phyloP scores from a whole-genome alignment of 108 stramenopile genomes.

The Aureococcus anophagefferens region DNA sequence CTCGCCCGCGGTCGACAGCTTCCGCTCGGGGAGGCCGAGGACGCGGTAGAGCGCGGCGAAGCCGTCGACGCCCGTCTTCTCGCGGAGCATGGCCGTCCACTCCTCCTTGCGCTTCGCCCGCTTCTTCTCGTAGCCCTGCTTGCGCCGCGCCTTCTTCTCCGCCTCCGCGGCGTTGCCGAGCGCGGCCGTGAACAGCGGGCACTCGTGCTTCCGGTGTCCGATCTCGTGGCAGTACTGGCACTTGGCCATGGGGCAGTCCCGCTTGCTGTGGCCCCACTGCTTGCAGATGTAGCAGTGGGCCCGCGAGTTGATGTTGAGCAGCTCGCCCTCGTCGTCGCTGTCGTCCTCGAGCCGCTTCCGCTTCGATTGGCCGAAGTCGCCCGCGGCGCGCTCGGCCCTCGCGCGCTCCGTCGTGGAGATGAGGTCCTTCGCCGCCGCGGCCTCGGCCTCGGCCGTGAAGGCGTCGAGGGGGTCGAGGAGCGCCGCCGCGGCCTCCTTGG shows the following conservation, averaged over 20 bases:
- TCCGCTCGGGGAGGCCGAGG: background rate
- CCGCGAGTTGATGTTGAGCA: background rate
- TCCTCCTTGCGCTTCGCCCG: background rate
- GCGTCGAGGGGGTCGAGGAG: background rate
- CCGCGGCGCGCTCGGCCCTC: background rate
- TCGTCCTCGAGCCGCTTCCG: background rate
- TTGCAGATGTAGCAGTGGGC: background rate
- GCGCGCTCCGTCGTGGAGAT: background rate
- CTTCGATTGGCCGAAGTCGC: background rate
- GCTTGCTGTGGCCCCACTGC: background rate
- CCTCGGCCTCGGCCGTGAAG: background rate
- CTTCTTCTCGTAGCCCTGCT: background rate
- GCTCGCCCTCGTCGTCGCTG: background rate
- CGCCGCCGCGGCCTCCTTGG: background rate
- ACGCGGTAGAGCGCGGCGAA: background rate
- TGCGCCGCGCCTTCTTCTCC: background rate
- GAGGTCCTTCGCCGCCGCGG: background rate
- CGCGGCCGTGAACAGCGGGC: background rate
- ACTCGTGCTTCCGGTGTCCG: background rate
- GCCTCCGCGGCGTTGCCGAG: background rate
- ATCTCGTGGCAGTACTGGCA: background rate
- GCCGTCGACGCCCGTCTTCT: background rate
- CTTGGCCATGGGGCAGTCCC: background rate
- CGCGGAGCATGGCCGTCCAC: background rate
- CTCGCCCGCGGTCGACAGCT: conserved; percentile 19